Base-by-base conservation (phyloP, 2,329 filamentous ascomycete species). In the Cordyceps farinosa region DNA sequence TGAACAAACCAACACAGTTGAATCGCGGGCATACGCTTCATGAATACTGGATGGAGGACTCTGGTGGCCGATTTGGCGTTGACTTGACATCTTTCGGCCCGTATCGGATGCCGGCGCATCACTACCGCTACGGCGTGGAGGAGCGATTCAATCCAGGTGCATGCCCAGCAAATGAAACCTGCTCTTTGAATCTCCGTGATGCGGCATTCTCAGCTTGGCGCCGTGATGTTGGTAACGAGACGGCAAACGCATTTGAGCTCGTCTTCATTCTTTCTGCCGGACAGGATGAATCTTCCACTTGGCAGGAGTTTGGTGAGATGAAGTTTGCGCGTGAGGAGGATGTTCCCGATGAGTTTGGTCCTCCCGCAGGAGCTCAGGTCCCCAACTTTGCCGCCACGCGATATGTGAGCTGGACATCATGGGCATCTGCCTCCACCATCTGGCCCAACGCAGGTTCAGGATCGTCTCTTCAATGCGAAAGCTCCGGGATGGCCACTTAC, bases 41-140 rank as follows among this genome's bases (percentile, higher is more conserved):
- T 64, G 81, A 84, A 69, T 84, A 84, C 67, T 84, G 82, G 82
- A 84, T 84, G 81, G 81, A 81, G 59, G 82, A 84, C 69, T 82
- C 80, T 1, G 78, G 76, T 13, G 82, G 82, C 3, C 76, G 78
- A 22, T 84, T 79, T 64, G 82, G 82, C 15, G 82, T 84, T 9
- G 79, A 84, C 62, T 66, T 84, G 69, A 83, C 81, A 0, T 78
- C 78, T 0, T 84, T 83, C 63, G 82, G 82, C 0, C 75, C 80
- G 0, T 84, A 84, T 63, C 72, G 73, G n/a, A 72, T 84, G 70
- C 82, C 82, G 1, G 70, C 71, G 2, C 72, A 75, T 34, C 76
- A 76, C 1, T 84, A 78, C 63, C 80, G 83, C 66, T 84, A 84
- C 56, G 82, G 82, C 11, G 69, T 84, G 8, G 79, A 81, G 47